Conservation (phyloP, 2,329 filamentous ascomycete species). For the Fusarium robinianum region DNA sequence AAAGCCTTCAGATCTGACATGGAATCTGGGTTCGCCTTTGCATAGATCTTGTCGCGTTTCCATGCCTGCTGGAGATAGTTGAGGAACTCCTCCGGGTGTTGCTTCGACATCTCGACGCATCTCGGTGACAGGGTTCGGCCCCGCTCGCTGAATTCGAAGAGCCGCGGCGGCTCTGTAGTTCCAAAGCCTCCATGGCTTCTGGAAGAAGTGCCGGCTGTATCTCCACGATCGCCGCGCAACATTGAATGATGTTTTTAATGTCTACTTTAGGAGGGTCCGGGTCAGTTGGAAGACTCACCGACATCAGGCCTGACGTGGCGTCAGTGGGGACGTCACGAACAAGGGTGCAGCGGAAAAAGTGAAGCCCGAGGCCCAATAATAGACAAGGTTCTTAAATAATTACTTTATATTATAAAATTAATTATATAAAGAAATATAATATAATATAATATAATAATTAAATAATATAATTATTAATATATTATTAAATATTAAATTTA, state of each 20-base stretch:
- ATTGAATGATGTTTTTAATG: constrained; percentile 29
- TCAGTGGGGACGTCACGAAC: constrained; percentile 14
- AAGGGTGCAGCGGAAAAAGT: constrained; percentile 29
- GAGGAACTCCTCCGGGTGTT: constrained; percentile 4
- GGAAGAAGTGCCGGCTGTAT: constrained; percentile 30
- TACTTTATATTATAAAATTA: too few relatives aligned
- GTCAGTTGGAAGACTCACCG: constrained; percentile 29
- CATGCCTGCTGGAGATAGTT: constrained; percentile 7
- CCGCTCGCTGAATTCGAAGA: constrained; percentile 30
- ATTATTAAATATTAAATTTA: too few relatives aligned
- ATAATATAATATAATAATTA: too few relatives aligned
- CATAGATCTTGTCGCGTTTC: constrained; percentile 2
- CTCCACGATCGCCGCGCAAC: constrained; percentile 33
- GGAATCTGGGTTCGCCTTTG: not conserved
- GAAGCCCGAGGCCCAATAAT: too few relatives aligned
- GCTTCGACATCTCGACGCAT: constrained; percentile 15
- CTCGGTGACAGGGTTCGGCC: constrained; percentile 19
- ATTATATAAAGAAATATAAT: too few relatives aligned
- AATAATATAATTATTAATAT: too few relatives aligned
- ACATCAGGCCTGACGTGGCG: constrained; percentile 32
- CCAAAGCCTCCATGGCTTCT: constrained; percentile 31
- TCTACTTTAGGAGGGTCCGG: constrained; percentile 25
- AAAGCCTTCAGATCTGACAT: not conserved
- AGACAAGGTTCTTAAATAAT: too few relatives aligned
- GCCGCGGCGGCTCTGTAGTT: constrained; percentile 27